phyloP scores from a whole-genome alignment of 2,329 filamentous ascomycete genomes.

The Scorias spongiosa region DNA sequence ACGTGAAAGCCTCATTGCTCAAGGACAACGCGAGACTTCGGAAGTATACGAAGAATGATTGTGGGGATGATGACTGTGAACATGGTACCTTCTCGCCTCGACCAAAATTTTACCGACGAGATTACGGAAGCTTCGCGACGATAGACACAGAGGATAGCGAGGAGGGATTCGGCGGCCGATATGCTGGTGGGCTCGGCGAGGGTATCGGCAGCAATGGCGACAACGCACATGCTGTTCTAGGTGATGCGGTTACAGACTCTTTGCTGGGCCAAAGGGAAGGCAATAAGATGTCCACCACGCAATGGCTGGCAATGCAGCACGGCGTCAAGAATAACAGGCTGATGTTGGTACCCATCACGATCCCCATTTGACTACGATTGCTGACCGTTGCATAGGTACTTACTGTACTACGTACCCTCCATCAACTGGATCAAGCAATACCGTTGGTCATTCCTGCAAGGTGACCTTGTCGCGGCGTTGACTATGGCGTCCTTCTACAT shows the following conservation, averaged over 20 bases:
- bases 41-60: constrained; percentile 9
- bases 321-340: constrained; percentile 57
- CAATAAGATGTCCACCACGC: constrained; percentile 59
- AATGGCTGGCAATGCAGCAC: constrained; percentile 54
- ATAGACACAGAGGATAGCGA: constrained; percentile 12
- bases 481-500: constrained; percentile 99
- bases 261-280: constrained; percentile 29
- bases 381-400: constrained; percentile 44
- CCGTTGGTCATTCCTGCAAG: constrained; percentile 62
- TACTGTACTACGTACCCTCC: constrained; percentile 85
- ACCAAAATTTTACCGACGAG: constrained; percentile 34
- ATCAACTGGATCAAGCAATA: constrained; percentile 87
- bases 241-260: constrained; percentile 29
- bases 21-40: constrained; percentile 17
- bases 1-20: constrained; percentile 24
- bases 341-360: constrained; percentile 42
- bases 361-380: not conserved
- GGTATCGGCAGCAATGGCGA: constrained; percentile 15
- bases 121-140: constrained; percentile 30
- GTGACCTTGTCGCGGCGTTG: constrained; percentile 73
- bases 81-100: constrained; percentile 67
- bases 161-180: constrained; percentile 24
- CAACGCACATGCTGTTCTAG: constrained; percentile 24
- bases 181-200: constrained; percentile 18
- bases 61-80: constrained; percentile 35